Evolutionary conservation across 257 asterid genomes (phyloP).

Genomic region (Nicotiana obtusifolia): DNA sequence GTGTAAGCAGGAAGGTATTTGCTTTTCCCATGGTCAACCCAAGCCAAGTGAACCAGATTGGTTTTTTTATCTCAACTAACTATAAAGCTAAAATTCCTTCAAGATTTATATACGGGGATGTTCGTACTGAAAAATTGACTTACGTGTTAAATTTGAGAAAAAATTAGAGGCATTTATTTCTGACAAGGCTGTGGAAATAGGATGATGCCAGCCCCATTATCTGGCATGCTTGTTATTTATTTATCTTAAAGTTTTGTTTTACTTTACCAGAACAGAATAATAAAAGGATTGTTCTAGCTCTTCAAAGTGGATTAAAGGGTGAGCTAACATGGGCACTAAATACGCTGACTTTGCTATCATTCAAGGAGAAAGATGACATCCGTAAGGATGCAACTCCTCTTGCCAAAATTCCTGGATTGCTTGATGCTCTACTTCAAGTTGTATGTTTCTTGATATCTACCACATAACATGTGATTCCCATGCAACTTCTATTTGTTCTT

Average conservation of each 20-base stretch:
- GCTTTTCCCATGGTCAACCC: neutral
- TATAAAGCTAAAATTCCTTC: neutral
- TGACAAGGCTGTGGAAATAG: neutral
- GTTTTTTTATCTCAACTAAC: neutral
- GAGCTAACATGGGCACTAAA: constrained; percentile 97
- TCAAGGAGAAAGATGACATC: constrained; percentile 95
- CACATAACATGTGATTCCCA: neutral
- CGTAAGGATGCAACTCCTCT: constrained; percentile 95
- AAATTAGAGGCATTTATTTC: neutral
- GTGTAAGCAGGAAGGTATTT: neutral
- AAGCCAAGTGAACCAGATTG: neutral
- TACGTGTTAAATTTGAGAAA: neutral
- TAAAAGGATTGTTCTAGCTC: constrained; percentile 92
- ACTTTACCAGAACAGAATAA: constrained; percentile 75
- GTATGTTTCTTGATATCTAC: constrained; percentile 42
- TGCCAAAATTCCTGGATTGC: constrained; percentile 88
- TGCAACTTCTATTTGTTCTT: neutral
- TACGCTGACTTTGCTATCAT: constrained; percentile 84
- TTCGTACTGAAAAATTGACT: neutral
- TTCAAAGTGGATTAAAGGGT: constrained; percentile 96
- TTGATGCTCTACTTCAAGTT: constrained; percentile 92
- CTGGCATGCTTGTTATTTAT: neutral
- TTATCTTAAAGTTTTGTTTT: constrained; percentile 11
- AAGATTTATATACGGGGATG: neutral
- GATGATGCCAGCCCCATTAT: neutral